Conservation (phyloP, 2,329 filamentous ascomycete species). For the Nemania sp. region DNA sequence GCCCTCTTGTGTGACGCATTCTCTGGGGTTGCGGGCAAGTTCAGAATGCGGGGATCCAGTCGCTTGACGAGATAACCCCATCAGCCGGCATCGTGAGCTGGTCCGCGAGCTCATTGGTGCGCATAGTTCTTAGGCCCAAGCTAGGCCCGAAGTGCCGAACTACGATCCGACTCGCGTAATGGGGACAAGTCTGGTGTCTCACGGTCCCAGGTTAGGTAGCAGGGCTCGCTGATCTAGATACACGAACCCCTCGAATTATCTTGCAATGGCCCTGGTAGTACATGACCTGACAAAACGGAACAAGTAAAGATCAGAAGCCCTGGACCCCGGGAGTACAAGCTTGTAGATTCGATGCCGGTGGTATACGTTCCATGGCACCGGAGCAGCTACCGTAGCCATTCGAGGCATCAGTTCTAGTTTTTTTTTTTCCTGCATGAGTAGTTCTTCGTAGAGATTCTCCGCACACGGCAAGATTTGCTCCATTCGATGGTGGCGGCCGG, state of each 20-base stretch:
- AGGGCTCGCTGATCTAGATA: no score
- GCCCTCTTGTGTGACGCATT: not conserved
- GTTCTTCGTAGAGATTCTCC: no score
- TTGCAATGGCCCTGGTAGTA: not conserved
- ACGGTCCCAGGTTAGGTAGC: no score
- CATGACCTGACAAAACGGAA: not conserved
- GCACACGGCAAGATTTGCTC: not conserved
- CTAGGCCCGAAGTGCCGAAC: conserved; percentile 10
- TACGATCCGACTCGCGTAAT: not conserved
- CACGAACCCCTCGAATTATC: no score
- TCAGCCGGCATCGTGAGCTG: not conserved
- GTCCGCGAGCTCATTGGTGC: conserved; percentile 17
- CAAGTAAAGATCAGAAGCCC: no score
- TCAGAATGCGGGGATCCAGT: conserved; percentile 5
- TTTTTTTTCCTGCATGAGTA: no score
- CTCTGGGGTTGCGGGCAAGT: conserved; percentile 5
- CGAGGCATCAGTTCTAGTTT: no score
- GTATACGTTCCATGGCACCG: no score
- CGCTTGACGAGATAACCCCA: not conserved
- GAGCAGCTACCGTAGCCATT: no score
- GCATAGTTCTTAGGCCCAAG: conserved; percentile 6
- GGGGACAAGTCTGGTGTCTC: no score
- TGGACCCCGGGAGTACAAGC: no score
- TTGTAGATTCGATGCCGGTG: no score
- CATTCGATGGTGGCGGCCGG: not conserved